phyloP scores from a whole-genome alignment of 176 grass and related monocot genomes.

The Thinopyrum elongatum region DNA sequence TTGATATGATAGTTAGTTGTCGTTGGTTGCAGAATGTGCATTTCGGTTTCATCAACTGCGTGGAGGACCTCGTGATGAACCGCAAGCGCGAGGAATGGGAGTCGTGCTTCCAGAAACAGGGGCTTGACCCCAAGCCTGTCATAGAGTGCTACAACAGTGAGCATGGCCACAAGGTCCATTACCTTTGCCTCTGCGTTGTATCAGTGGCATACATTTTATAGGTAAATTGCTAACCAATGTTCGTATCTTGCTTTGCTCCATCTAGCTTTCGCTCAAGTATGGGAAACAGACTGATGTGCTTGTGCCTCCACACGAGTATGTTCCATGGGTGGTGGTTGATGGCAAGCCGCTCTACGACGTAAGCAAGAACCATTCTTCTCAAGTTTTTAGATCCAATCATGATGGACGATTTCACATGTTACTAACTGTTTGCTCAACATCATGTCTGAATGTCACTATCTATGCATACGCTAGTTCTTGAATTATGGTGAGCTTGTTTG shows the following conservation, averaged over 20 bases:
- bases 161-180: conserved; percentile 49
- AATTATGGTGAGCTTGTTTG: neutral
- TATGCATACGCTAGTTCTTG: neutral
- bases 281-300: conserved; percentile 64
- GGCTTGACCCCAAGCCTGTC: conserved; percentile 59
- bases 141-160: conserved; percentile 60
- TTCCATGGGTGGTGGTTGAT: conserved; percentile 93
- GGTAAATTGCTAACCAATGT: neutral
- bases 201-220: neutral
- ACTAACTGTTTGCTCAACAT: neutral
- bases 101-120: conserved; percentile 63
- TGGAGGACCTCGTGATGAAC: conserved; percentile 63
- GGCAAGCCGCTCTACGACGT: conserved; percentile 68
- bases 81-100: conserved; percentile 50
- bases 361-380: neutral
- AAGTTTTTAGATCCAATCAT: neutral
- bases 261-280: conserved; percentile 83
- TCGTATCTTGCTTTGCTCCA: neutral
- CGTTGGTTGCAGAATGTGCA: conserved; percentile 53
- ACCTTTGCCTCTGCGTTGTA: neutral
- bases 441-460: neutral
- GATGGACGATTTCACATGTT: neutral
- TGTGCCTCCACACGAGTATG: conserved; percentile 72
- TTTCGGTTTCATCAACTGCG: conserved; percentile 85
- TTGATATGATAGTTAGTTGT: neutral